Percentiles rank a stretch among this genome's conserved stretches.
Conservation (phyloP, 768 basidiomycete species). For the Macrolepiota albuminosa region DNA sequence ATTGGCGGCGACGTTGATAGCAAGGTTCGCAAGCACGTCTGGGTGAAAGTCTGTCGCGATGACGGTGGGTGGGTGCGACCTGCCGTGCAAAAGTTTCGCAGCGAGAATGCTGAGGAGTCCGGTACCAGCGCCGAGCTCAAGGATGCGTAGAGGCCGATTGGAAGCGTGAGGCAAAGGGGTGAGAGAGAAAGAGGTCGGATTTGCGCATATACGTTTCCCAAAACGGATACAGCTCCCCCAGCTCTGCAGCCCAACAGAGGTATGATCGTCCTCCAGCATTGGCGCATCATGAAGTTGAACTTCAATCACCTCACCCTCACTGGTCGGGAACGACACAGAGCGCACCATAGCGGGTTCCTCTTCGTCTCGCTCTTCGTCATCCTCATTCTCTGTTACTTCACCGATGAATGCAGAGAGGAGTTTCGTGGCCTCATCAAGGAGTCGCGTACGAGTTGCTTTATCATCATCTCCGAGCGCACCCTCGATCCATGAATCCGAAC, state of each 20-base stretch:
- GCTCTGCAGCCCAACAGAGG: slow-evolving; percentile 78
- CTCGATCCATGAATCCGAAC: slow-evolving; percentile 49
- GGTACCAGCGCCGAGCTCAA: slow-evolving; percentile 86
- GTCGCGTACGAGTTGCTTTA: slow-evolving; percentile 29
- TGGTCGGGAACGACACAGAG: slow-evolving; percentile 42
- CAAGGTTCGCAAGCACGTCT: slow-evolving; percentile 66
- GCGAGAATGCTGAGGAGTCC: slow-evolving; percentile 74
- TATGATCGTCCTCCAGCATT: slow-evolving; percentile 60
- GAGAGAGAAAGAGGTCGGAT: slow-evolving; percentile 38
- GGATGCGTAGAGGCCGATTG: slow-evolving; percentile 34
- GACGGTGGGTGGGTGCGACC: slow-evolving; percentile 30
- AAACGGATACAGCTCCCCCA: slow-evolving; percentile 79
- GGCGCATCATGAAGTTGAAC: slow-evolving; percentile 71
- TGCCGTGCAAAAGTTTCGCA: slow-evolving; percentile 38
- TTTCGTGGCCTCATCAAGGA: slow-evolving; percentile 55
- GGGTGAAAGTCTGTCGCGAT: slow-evolving; percentile 78
- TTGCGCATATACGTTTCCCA: slow-evolving; percentile 53
- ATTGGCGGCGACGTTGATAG: slow-evolving; percentile 55
- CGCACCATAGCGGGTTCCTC: slow-evolving; percentile 41
- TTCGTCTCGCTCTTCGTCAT: slow-evolving; percentile 36
- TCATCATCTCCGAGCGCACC: slow-evolving; percentile 27
- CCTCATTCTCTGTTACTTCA: slow-evolving; percentile 16
- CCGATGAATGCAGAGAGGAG: slow-evolving; percentile 51
- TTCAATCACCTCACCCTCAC: slow-evolving; percentile 20
- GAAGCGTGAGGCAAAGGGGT: slow-evolving; percentile 1